Evolutionary conservation across 2,329 filamentous ascomycete genomes (phyloP).

Genomic region (Juglanconis juglandina): DNA sequence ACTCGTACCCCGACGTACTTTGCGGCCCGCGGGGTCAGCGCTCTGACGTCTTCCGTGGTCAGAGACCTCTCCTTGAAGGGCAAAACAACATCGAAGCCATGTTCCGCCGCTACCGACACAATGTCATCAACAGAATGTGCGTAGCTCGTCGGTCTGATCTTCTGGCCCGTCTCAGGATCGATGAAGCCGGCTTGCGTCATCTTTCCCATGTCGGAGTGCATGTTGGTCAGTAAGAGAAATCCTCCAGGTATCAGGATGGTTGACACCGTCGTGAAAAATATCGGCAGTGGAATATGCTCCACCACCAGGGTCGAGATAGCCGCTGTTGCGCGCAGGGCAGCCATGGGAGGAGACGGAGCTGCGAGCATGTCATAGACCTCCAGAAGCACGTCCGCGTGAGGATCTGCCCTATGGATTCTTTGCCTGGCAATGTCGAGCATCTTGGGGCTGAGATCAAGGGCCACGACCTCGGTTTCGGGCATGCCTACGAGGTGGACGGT

Average conservation of each 20-base stretch:
- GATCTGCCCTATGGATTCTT: slow-evolving; percentile 25
- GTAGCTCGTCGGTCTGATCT: slow-evolving; percentile 59
- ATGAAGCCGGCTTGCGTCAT: slow-evolving; percentile 61
- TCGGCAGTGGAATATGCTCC: slow-evolving; percentile 55
- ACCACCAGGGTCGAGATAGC: slow-evolving; percentile 62
- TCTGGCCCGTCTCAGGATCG: slow-evolving; percentile 47
- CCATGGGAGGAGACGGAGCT: slow-evolving; percentile 33
- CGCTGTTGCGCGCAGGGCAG: background rate
- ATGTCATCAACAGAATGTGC: slow-evolving; percentile 51
- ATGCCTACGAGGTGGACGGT: slow-evolving; percentile 48
- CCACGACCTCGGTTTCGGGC: slow-evolving; percentile 39
- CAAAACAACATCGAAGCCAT: slow-evolving; percentile 35
- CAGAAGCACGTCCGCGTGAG: slow-evolving; percentile 20
- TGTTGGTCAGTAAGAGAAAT: slow-evolving; percentile 60
- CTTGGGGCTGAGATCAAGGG: slow-evolving; percentile 52
- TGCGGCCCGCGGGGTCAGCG: slow-evolving; percentile 55
- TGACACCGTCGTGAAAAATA: slow-evolving; percentile 46
- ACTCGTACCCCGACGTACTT: slow-evolving; percentile 61
- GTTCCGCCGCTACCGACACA: slow-evolving; percentile 42
- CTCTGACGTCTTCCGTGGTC: slow-evolving; percentile 51
- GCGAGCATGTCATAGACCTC: slow-evolving; percentile 37
- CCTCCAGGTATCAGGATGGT: slow-evolving; percentile 45
- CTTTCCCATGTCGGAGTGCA: slow-evolving; percentile 63
- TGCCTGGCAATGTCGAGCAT: slow-evolving; percentile 54
- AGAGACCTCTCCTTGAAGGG: background rate